A percentile compares a stretch with the other conserved stretches of the same genome.
Conservation (phyloP, 371 early-diverging fungal species). For the Syncephalastrum contaminatum region DNA sequence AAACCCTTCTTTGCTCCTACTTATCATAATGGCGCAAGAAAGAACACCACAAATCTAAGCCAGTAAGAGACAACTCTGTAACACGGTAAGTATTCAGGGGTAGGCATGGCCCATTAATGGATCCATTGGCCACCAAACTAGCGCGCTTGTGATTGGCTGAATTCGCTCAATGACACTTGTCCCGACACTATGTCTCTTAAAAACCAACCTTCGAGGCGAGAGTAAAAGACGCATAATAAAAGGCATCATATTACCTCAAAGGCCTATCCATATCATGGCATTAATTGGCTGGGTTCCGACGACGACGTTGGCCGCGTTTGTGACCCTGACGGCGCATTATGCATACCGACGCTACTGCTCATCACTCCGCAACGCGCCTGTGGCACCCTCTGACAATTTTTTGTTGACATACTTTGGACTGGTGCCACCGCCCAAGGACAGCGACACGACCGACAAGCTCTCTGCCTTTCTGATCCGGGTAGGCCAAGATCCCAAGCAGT, state of each 20-base stretch:
- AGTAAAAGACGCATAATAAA: neutral
- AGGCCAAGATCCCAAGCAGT: constrained; percentile 28
- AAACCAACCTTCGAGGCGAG: neutral
- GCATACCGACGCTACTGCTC: constrained; percentile 25
- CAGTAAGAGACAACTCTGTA: too few relatives aligned
- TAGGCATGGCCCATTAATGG: too few relatives aligned
- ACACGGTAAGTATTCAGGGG: too few relatives aligned
- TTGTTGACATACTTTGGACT: constrained; percentile 37
- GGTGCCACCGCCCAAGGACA: constrained; percentile 39
- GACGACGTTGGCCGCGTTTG: neutral
- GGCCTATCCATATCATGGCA: neutral
- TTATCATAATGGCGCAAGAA: too few relatives aligned
- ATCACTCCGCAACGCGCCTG: constrained; percentile 24
- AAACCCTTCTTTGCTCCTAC: too few relatives aligned
- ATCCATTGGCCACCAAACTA: too few relatives aligned
- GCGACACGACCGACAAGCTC: constrained; percentile 24
- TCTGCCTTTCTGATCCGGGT: constrained; percentile 37
- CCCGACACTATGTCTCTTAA: neutral
- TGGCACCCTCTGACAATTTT: constrained; percentile 27
- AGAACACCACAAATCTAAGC: too few relatives aligned
- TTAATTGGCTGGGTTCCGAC: neutral
- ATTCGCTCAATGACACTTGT: neutral
- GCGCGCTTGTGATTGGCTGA: too few relatives aligned
- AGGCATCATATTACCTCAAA: neutral
- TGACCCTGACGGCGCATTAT: constrained; percentile 15